Evolutionary conservation across 306 rosid species (phyloP).

Genomic region (Abrus precatorius): DNA sequence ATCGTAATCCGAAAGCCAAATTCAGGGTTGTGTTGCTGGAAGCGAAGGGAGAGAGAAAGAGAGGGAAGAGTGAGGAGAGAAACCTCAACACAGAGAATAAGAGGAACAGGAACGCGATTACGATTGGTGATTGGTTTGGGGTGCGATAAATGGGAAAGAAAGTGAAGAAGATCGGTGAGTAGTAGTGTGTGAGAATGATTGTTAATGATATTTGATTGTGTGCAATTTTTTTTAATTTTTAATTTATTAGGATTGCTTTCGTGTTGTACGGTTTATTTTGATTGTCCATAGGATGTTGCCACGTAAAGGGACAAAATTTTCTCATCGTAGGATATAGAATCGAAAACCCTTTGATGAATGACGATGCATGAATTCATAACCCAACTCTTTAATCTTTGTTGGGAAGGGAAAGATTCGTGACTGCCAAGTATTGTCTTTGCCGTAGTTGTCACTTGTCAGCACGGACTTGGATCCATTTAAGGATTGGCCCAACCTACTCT

Average conservation of each 20-base stretch:
- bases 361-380: too few relatives aligned
- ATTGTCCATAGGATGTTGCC: conserved; percentile 35
- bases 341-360: neutral
- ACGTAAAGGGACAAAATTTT: neutral
- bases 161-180: conserved; percentile 3
- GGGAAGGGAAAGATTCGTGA: neutral
- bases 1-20: conserved; percentile 13
- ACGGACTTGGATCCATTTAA: conserved; percentile 5
- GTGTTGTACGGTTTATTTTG: neutral
- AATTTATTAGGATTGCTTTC: neutral
- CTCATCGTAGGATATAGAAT: neutral
- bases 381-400: too few relatives aligned
- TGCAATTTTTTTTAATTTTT: neutral
- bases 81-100: conserved; percentile 27
- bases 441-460: neutral
- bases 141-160: neutral
- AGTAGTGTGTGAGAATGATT: conserved; percentile 6
- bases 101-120: neutral
- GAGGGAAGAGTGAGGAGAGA: neutral
- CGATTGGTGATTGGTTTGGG: neutral
- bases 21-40: conserved; percentile 9
- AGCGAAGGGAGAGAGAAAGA: neutral
- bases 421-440: neutral
- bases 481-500: neutral
- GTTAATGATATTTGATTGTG: conserved; percentile 5